Base-by-base conservation (phyloP, 257 asterid genomes). In the Forsythia viridissima region DNA sequence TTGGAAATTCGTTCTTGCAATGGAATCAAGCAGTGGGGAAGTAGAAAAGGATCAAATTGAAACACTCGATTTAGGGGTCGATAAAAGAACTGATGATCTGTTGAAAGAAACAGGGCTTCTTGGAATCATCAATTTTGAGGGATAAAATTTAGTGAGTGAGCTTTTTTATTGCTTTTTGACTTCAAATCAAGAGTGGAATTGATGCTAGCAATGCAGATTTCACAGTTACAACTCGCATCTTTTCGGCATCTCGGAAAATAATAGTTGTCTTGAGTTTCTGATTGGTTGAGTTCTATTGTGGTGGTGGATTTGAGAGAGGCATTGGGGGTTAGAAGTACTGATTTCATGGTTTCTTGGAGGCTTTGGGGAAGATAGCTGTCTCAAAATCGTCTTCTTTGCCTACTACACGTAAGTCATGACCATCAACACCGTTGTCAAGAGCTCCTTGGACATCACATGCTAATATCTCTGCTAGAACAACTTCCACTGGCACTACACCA, bases 181-280 rank as follows among this genome's bases (percentile, higher is more conserved):
- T 90, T 89, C 85, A 94, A 87, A 88, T 94, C 98, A 13, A 87
- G 97, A 20, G 97, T 90, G 6, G 99, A 96, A 37, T 91, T 89
- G 57, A 93, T 86, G 90, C 98, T 91, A 3, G 88, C 97, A 3
- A 93, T 82, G 82, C 98, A 94, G 5, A 93, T 94, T 11, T 89
- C 87, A 80, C 98, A 94, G 71, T 57, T 80, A 85, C 99, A 94
- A 11, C 93, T 90, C 30, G 99, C 91, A 52, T 94, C 97, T 82
- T 86, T 94, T 68, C 91, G 81, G 85, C 99, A 94, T 21, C 94
- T 96, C 0, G 93, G 94, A 40, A 90, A 93, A 79, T 94, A 93
- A 24, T 55, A 88, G 43, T 82, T 83, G 77, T 87, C 97, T 20
- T 90, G 85, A 3, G 81, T 81, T 59, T 87, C 92, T 0, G 94